Percentiles rank a stretch among this genome's conserved stretches.
Evolutionary conservation across 352 stramenopile species (phyloP).

Genomic region (Pythium biforme): DNA sequence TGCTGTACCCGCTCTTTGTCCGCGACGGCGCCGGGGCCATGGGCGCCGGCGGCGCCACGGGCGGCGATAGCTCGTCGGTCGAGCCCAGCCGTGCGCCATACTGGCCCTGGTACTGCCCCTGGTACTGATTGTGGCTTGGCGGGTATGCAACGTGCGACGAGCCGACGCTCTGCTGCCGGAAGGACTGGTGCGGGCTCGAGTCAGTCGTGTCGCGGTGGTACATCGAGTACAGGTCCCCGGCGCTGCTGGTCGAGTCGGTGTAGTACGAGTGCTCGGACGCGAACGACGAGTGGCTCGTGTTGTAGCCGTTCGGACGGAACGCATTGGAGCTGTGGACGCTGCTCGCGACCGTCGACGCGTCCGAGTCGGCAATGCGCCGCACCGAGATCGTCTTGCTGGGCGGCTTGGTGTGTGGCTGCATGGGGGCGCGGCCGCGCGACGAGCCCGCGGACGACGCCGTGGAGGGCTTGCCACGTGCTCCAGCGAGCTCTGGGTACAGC

Average conservation of each 20-base stretch:
- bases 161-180: constrained; percentile 20
- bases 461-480: background rate
- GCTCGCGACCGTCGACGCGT: constrained; percentile 15
- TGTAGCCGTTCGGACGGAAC: constrained; percentile 12
- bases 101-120: background rate
- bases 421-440: background rate
- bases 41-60: background rate
- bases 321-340: constrained; percentile 18
- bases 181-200: constrained; percentile 23
- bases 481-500: constrained; percentile 13
- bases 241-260: constrained; percentile 16
- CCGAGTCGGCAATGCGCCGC: constrained; percentile 17
- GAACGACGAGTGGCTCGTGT: constrained; percentile 25
- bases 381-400: constrained; percentile 4
- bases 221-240: constrained; percentile 17
- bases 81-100: constrained; percentile 8
- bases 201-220: constrained; percentile 22
- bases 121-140: constrained; percentile 1
- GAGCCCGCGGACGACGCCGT: background rate
- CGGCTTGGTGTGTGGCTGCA: background rate
- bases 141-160: constrained; percentile 11
- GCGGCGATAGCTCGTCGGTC: constrained; percentile 16
- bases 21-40: background rate
- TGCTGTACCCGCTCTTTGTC: constrained; percentile 19
- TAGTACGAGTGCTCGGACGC: constrained; percentile 30